These are phyloP conservation scores for Boletus fagicola DNA, from an alignment of 768 basidiomycete species.

Conservation along the genomic window DNA sequence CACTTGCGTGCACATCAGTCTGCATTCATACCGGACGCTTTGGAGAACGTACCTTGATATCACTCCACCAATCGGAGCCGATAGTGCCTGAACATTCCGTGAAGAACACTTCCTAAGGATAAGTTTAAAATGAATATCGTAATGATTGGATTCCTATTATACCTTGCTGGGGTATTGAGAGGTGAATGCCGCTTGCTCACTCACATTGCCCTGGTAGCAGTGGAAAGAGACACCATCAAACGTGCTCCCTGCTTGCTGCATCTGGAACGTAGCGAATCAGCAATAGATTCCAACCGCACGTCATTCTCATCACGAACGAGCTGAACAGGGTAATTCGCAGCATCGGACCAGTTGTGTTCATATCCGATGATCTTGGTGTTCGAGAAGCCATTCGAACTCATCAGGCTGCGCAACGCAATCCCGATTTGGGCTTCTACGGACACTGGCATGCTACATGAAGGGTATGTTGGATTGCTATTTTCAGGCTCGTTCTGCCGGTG, in stretches of 20 bases:
- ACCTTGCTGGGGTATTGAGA: conserved; percentile 54
- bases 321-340: conserved; percentile 59
- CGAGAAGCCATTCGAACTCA: conserved; percentile 62
- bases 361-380: conserved; percentile 62
- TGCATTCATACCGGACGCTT: not conserved
- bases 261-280: conserved; percentile 31
- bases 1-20: conserved; percentile 41
- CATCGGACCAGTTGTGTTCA: conserved; percentile 75
- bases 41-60: conserved; percentile 57
- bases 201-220: conserved; percentile 61
- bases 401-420: conserved; percentile 49
- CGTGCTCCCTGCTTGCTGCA: conserved; percentile 53
- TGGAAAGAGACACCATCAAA: conserved; percentile 72
- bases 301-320: conserved; percentile 35
- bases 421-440: conserved; percentile 60
- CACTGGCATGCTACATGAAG: conserved; percentile 56
- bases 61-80: conserved; percentile 75
- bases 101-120: conserved; percentile 40
- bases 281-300: not conserved
- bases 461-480: conserved; percentile 64
- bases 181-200: conserved; percentile 55
- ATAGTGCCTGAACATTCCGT: conserved; percentile 65
- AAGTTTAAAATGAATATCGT: not conserved
- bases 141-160: not conserved
- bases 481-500: conserved; percentile 49